phyloP scores from a whole-genome alignment of 2,329 filamentous ascomycete genomes.

The Celoporthe dispersa region DNA sequence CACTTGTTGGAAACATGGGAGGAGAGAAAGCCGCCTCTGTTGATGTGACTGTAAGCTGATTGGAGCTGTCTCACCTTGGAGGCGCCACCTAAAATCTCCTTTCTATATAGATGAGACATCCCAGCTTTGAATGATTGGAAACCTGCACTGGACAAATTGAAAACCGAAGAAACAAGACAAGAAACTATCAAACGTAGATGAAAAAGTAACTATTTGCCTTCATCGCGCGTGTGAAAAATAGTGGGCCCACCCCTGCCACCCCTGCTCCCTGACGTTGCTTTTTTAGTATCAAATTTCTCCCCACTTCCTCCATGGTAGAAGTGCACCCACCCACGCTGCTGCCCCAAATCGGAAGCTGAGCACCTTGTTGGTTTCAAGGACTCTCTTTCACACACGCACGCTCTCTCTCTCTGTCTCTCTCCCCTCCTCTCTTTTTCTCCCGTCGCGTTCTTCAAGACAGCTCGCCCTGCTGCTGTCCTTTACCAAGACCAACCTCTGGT shows the following conservation, averaged over 20 bases:
- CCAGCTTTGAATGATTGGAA: constrained; percentile 10
- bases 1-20: background rate
- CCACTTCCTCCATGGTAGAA: background rate
- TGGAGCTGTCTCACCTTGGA: constrained; percentile 2
- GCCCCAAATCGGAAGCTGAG: constrained; percentile 16
- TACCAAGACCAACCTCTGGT: background rate
- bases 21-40: background rate
- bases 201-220: background rate
- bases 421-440: too few relatives aligned
- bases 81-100: background rate
- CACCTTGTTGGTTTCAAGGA: constrained; percentile 11
- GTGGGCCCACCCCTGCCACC: background rate
- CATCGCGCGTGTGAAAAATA: background rate
- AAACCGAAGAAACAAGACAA: background rate
- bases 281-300: constrained; percentile 4
- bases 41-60: background rate
- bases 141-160: background rate
- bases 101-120: constrained; percentile 7
- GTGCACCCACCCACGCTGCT: background rate
- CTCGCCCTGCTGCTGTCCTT: constrained; percentile 4
- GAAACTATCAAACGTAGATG: background rate
- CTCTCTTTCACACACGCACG: background rate
- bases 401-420: background rate
- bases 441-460: constrained; percentile 6
- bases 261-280: background rate